A percentile compares a stretch with the other conserved stretches of the same genome.
Conservation (phyloP, 805 yeast genomes). For the Metschnikowia similis region DNA sequence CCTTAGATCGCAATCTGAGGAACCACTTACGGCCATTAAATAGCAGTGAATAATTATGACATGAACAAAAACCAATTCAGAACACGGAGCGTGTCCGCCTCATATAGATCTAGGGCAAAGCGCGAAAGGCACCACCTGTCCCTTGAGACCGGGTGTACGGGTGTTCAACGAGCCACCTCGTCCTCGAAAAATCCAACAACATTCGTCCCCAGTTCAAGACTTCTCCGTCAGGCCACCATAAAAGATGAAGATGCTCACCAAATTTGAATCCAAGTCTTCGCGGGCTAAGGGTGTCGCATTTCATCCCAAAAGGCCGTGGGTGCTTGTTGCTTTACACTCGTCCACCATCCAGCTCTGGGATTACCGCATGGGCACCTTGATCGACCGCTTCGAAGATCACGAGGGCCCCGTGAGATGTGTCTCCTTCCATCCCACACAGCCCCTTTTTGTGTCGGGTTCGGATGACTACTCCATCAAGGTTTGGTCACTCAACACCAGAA, state of each 20-base stretch:
- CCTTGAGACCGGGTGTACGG: conserved; percentile 7
- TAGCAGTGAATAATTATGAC: no score
- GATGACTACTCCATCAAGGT: conserved; percentile 94
- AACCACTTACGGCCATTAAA: neutral
- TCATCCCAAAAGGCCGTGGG: conserved; percentile 96
- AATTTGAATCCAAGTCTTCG: conserved; percentile 96
- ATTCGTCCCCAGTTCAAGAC: conserved; percentile 2
- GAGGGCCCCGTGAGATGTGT: conserved; percentile 97
- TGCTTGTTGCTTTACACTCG: conserved; percentile 87
- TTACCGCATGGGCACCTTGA: conserved; percentile 96
- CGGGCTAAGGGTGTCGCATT: conserved; percentile 97
- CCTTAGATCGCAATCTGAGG: neutral
- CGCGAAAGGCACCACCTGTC: conserved; percentile 2
- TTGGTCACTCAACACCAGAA: conserved; percentile 90
- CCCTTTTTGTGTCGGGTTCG: conserved; percentile 94
- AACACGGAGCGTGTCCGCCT: no score
- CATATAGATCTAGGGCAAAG: neutral
- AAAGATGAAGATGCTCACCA: conserved; percentile 31
- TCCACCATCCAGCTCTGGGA: conserved; percentile 99
- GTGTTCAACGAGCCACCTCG: conserved; percentile 9
- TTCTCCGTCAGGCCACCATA: conserved; percentile 5
- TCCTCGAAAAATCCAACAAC: conserved; percentile 6
- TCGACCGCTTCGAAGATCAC: conserved; percentile 96
- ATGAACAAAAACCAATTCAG: no score
- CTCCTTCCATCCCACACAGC: conserved; percentile 97